Percentiles rank a stretch among this genome's conserved stretches.
Evolutionary conservation across 495 filamentous ascomycete species (phyloP).

Genomic region (Lophiotrema nucula): DNA sequence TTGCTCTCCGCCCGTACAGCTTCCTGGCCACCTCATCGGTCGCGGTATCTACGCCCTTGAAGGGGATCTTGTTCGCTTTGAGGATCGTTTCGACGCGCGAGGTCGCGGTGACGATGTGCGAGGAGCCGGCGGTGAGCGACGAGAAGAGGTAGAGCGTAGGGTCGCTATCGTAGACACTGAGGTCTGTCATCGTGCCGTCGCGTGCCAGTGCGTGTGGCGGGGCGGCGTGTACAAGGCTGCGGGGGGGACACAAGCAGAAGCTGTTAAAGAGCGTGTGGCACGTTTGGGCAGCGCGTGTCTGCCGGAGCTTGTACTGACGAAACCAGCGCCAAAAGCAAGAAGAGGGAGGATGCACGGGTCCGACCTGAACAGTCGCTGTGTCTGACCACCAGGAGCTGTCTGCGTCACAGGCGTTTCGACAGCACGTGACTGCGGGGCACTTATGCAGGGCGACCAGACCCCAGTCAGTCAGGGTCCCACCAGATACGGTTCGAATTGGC

Average conservation of each 20-base stretch:
- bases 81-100: constrained; percentile 94
- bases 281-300: background rate
- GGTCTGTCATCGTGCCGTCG: constrained; percentile 38
- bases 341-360: no score
- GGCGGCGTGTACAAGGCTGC: no score
- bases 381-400: no score
- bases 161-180: constrained; percentile 66
- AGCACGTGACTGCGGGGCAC: no score
- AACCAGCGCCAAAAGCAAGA: background rate
- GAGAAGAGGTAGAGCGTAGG: constrained; percentile 89
- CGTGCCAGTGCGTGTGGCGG: no score
- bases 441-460: no score
- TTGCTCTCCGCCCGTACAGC: constrained; percentile 81
- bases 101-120: constrained; percentile 96
- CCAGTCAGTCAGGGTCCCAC: no score
- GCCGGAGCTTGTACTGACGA: background rate
- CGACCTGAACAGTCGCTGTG: no score
- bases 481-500: no score
- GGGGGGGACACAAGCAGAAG: no score
- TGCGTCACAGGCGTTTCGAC: no score
- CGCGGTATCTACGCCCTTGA: constrained; percentile 87
- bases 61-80: constrained; percentile 89
- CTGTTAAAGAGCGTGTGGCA: background rate
- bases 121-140: constrained; percentile 90
- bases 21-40: constrained; percentile 88